phyloP scores from a whole-genome alignment of 257 asterid genomes.

The Plantago major region DNA sequence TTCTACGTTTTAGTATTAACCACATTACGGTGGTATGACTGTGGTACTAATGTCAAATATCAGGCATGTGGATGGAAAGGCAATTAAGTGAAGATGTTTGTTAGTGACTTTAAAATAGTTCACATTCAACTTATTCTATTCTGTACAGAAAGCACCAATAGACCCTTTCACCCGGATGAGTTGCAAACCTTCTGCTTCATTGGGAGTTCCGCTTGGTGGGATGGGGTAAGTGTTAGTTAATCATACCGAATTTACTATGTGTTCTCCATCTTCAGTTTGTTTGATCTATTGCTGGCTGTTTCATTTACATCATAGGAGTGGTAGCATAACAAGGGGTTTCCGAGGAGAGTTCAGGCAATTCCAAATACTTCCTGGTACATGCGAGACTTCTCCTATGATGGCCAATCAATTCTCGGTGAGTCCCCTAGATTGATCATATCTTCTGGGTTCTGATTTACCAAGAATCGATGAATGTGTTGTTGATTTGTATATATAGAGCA shows the following conservation, averaged over 20 bases:
- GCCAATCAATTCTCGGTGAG: constrained; percentile 97
- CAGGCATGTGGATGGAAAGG: too few relatives aligned
- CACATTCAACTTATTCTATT: constrained; percentile 3
- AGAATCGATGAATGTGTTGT: background rate
- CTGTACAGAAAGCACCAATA: constrained; percentile 89
- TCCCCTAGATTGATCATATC: background rate
- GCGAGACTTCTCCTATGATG: constrained; percentile 94
- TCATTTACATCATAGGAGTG: constrained; percentile 66
- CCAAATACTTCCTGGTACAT: constrained; percentile 92
- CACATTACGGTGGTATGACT: too few relatives aligned
- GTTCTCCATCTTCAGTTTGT: background rate
- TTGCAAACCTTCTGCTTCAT: constrained; percentile 95
- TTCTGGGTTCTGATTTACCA: background rate
- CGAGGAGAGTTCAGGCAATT: constrained; percentile 94
- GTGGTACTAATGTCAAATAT: too few relatives aligned
- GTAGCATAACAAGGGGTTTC: constrained; percentile 98
- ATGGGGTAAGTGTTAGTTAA: constrained; percentile 71
- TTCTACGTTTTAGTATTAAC: too few relatives aligned
- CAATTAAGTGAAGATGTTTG: too few relatives aligned
- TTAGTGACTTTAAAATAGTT: background rate
- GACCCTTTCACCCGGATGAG: constrained; percentile 88
- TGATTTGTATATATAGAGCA: background rate
- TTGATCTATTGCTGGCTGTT: constrained; percentile 11
- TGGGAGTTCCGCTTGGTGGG: constrained; percentile 98
- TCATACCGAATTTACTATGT: constrained; percentile 4